phyloP scores from a whole-genome alignment of 805 yeast species.

The Pichia nanzhaoensis region DNA sequence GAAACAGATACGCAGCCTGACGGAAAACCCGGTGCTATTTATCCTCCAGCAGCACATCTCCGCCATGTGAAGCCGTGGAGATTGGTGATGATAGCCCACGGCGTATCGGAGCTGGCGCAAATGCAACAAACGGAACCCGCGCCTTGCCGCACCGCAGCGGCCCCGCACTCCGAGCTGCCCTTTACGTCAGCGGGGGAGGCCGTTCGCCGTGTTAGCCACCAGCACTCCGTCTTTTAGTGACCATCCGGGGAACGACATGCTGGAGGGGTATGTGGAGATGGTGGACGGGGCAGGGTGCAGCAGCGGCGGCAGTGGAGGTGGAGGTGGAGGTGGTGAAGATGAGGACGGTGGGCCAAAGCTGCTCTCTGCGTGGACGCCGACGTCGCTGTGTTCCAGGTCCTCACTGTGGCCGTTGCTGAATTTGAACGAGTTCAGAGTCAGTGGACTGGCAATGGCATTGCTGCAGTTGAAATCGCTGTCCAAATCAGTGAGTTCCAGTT shows the following conservation, averaged over 20 bases:
- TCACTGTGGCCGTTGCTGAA: not conserved
- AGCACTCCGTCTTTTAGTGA: slow-evolving; percentile 11
- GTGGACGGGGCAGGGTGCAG: too few relatives aligned
- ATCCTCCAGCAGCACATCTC: too few relatives aligned
- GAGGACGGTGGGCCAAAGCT: too few relatives aligned
- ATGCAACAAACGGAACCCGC: not conserved
- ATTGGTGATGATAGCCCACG: slow-evolving; percentile 11
- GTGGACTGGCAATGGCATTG: not conserved
- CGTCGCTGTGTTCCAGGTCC: not conserved
- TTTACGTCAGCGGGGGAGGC: not conserved
- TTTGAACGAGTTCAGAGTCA: not conserved
- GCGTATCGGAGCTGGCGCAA: slow-evolving; percentile 11
- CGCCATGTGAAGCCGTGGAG: too few relatives aligned
- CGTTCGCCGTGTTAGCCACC: slow-evolving; percentile 4
- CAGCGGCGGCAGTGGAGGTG: too few relatives aligned
- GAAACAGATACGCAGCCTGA: too few relatives aligned
- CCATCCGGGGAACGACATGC: not conserved
- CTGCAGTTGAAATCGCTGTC: not conserved
- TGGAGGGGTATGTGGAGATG: not conserved
- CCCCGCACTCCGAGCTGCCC: too few relatives aligned
- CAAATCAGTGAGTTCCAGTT: not conserved
- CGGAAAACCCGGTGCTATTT: too few relatives aligned
- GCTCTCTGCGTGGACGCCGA: too few relatives aligned
- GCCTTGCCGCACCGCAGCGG: too few relatives aligned
- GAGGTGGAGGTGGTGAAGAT: too few relatives aligned